These are phyloP conservation scores for Globisporangium iwayamae DNA, from an alignment of 352 stramenopile species.

Conservation along the genomic window DNA sequence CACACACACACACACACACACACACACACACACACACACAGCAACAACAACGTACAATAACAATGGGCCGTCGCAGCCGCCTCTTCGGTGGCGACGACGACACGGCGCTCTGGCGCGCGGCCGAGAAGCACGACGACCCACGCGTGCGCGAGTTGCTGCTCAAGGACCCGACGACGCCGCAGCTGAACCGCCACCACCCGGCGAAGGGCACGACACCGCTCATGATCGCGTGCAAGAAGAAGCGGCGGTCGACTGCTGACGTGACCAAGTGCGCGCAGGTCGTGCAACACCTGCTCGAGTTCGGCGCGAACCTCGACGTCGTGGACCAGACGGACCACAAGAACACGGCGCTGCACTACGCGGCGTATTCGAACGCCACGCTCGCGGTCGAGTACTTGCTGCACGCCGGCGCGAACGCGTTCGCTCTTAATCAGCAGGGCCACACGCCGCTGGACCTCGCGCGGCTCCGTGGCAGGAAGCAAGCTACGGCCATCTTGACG, in stretches of 20 bases:
- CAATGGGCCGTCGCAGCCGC: constrained; percentile 12
- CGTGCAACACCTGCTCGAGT: constrained; percentile 52
- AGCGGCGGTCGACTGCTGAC: constrained; percentile 9
- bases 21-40: too few relatives aligned
- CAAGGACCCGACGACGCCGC: constrained; percentile 7
- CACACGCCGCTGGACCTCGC: constrained; percentile 62
- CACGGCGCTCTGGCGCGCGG: constrained; percentile 18
- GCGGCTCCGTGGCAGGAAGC: constrained; percentile 38
- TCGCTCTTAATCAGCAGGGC: constrained; percentile 49
- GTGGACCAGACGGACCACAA: constrained; percentile 33
- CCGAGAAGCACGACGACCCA: constrained; percentile 14
- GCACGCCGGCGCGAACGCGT: constrained; percentile 35
- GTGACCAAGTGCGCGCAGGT: constrained; percentile 19
- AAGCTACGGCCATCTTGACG: constrained; percentile 44
- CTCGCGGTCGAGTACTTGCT: constrained; percentile 54
- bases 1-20: too few relatives aligned
- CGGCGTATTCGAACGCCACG: constrained; percentile 50
- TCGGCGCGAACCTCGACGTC: constrained; percentile 43
- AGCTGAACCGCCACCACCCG: constrained; percentile 41
- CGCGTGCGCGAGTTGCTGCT: constrained; percentile 14
- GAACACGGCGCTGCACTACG: constrained; percentile 70
- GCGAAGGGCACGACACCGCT: constrained; percentile 55
- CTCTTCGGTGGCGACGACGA: constrained; percentile 5
- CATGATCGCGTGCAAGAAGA: constrained; percentile 59
- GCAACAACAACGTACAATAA: background rate